Percentiles rank a stretch among this genome's conserved stretches.
Conservation (phyloP, 148 eudicot species). For the Camellia granthamiana region DNA sequence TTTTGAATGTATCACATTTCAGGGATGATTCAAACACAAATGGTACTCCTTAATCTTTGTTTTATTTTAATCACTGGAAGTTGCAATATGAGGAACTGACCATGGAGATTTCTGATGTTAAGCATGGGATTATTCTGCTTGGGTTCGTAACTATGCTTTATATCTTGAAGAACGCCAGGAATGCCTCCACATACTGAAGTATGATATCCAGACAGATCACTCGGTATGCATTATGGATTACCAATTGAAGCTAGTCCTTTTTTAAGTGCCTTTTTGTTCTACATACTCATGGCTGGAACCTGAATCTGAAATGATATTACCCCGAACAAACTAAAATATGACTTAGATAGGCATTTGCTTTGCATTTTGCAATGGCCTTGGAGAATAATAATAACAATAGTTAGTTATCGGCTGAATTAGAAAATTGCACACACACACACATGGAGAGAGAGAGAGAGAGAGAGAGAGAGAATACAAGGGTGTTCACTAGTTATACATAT, state of each 20-base stretch:
- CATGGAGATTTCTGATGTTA: constrained; percentile 10
- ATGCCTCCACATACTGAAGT: constrained; percentile 26
- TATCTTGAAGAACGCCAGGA: constrained; percentile 37
- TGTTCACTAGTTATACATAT: no score
- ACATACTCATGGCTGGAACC: not conserved
- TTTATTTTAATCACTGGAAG: not conserved
- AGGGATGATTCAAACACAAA: no score
- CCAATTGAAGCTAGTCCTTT: not conserved
- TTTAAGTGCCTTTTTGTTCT: not conserved
- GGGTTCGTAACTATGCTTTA: constrained; percentile 34
- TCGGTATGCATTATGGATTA: constrained; percentile 20
- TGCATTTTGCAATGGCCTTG: no score
- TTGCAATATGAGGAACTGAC: constrained; percentile 6
- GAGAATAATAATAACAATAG: no score
- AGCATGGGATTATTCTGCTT: constrained; percentile 39
- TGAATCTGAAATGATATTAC: not conserved
- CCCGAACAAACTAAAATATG: not conserved
- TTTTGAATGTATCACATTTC: no score
- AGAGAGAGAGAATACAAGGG: no score
- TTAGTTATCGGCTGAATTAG: no score
- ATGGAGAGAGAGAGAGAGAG: no score
- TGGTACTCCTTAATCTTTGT: no score
- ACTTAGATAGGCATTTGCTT: no score
- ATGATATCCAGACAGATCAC: constrained; percentile 30
- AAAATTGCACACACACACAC: no score